Evolutionary conservation across 1,284 basidiomycete species (phyloP).

Genomic region (Puccinia coronata): DNA sequence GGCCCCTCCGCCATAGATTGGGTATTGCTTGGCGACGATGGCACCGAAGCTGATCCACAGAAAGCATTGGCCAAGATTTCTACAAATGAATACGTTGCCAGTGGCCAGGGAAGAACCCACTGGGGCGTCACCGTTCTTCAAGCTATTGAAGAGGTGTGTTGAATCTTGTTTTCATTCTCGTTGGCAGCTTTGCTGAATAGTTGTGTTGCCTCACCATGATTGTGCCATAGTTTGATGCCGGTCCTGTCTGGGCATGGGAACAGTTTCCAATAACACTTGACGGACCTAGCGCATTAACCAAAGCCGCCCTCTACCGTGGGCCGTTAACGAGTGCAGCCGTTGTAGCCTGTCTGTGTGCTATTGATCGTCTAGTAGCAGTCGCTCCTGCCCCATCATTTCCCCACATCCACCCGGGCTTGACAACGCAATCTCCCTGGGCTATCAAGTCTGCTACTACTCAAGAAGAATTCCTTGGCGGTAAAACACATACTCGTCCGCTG

Average conservation of each 20-base stretch:
- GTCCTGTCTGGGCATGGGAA: conserved; percentile 62
- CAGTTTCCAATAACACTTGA: conserved; percentile 57
- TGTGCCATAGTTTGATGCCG: conserved; percentile 60
- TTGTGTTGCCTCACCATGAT: background rate
- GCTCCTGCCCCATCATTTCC: conserved; percentile 34
- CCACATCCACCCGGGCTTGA: conserved; percentile 30
- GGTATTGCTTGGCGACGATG: conserved; percentile 61
- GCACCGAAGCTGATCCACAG: conserved; percentile 56
- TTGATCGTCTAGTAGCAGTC: conserved; percentile 58
- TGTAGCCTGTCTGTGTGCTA: conserved; percentile 58
- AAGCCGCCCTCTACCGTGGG: conserved; percentile 61
- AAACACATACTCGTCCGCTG: conserved; percentile 59
- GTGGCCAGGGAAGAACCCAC: conserved; percentile 55
- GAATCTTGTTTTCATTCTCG: background rate
- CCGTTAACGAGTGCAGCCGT: conserved; percentile 60
- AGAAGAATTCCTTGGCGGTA: conserved; percentile 59
- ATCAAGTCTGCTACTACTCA: conserved; percentile 56
- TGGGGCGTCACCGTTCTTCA: conserved; percentile 61
- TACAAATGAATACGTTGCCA: conserved; percentile 49
- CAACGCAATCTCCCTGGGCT: conserved; percentile 16
- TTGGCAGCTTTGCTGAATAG: too few species aligned
- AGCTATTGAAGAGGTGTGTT: conserved; percentile 49
- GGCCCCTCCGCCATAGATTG: conserved; percentile 63
- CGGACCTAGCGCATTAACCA: conserved; percentile 57
- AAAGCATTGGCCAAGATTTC: conserved; percentile 57